Evolutionary conservation across 1,139 yeast genomes (phyloP), one percentile per base, ranked within the genome.

Genomic region (Magnusiomyces tetraspermus): DNA sequence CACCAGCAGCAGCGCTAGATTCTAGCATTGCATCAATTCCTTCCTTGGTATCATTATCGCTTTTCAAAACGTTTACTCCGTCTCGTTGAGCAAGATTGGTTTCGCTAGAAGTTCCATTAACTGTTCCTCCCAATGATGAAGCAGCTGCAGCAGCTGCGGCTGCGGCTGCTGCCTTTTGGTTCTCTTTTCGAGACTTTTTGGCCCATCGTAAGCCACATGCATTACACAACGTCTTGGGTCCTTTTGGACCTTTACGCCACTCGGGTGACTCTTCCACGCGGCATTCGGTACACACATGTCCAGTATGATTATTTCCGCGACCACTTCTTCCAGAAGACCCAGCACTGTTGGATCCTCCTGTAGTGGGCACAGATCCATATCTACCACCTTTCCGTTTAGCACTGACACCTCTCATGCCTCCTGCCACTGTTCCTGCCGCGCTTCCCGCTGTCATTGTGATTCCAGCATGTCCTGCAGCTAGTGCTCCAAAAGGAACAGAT

Each of bases 211-310:
- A 71, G 0, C 86, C 86, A 64, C 86, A 80, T 1, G 85, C 84
- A 61, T 80, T 80, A 66, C 85, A 80, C 56, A 80, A 69, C 0
- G 84, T 79, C 58, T 82, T 73, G 17, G 81, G 81, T 0, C 85
- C 85, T 53, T 75, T 75, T 2, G 85, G 85, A 1, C 85, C 85
- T 58, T 81, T 71, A 57, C 85, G 71, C 85, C 85, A 80, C 60
- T 80, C 85, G 3, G 85, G 85, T 3, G 83, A 78, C 60, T 79
- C 82, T 2, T 79, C 77, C 26, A 81, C 78, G n/a, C 83, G 84
- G 63, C 86, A 80, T 57, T 72, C 74, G n/a, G 62, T 53, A 55
- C 71, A 68, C n/a, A 54, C 46, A 21, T 54, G 53, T 15, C 51
- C 54, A 11, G 46, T 21, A 28, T 37, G 10, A 19, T 21, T 31